Evolutionary conservation across 495 filamentous ascomycete species (phyloP).

Genomic region (Friedmanniomyces endolithicus): DNA sequence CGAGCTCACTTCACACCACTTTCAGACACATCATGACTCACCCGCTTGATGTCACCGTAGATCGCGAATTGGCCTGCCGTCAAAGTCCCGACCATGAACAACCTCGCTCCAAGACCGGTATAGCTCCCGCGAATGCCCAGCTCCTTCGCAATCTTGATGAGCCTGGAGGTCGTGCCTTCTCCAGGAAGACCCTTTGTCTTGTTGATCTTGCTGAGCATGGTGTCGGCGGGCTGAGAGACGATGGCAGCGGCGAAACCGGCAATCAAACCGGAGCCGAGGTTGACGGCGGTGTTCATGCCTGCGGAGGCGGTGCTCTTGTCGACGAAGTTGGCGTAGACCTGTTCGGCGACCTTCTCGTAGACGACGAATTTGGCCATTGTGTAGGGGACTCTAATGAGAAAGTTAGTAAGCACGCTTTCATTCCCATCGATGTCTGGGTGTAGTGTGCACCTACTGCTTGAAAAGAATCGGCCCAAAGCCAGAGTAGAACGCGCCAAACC

Average conservation of each 20-base stretch:
- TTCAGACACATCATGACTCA: slow-evolving; percentile 4
- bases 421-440: neutral
- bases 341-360: slow-evolving; percentile 90
- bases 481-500: slow-evolving; percentile 34
- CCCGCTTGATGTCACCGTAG: slow-evolving; percentile 61
- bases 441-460: slow-evolving; percentile 47
- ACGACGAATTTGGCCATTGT: slow-evolving; percentile 99
- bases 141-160: slow-evolving; percentile 94
- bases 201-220: slow-evolving; percentile 99
- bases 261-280: slow-evolving; percentile 89
- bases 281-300: slow-evolving; percentile 70
- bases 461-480: slow-evolving; percentile 37
- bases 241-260: slow-evolving; percentile 95
- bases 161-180: slow-evolving; percentile 79
- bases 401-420: neutral
- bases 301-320: slow-evolving; percentile 69
- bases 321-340: slow-evolving; percentile 48
- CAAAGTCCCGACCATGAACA: slow-evolving; percentile 73
- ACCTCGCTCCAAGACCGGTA: slow-evolving; percentile 82
- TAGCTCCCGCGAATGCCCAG: slow-evolving; percentile 82
- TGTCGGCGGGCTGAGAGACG: slow-evolving; percentile 96
- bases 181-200: slow-evolving; percentile 95
- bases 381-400: slow-evolving; percentile 72
- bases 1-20: neutral
- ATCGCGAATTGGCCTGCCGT: slow-evolving; percentile 96